Base-by-base conservation (phyloP, 2,329 filamentous ascomycete genomes). In the Fusarium sp. region DNA sequence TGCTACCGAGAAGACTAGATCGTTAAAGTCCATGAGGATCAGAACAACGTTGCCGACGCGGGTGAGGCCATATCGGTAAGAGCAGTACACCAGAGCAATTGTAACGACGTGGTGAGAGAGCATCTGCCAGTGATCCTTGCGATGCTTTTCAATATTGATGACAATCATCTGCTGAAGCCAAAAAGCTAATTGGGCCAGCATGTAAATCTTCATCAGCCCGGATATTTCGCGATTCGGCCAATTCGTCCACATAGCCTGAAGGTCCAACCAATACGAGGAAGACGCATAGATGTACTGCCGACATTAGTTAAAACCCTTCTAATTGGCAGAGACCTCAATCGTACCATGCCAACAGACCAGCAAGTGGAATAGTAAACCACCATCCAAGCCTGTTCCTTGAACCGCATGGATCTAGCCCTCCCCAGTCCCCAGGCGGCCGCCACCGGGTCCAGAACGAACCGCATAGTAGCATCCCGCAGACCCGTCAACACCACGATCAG, bases 121-220 rank as follows among this genome's bases (percentile, higher is more conserved):
- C 96, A 98, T 98, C 82, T 98, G 95, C 85, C 91, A 93, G 82
- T 98, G 92, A 78, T 99, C 96, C 83, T 98, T 98, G 78, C 96
- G 90, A 70, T 93, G 91, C 83, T 97, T 94, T 83, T 99, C 96
- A 60, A 98, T 95, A 82, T 98, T 93, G 81, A 98, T 93, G 61
- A 98, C 94, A 23, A 98, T 86, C 70, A 98, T 92, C 83, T 97
- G 95, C 83, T 98, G 96, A 43, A 98, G 82, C 93, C 94, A 98
- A 82, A 98, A 98, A 13, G 93, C 92, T 82, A 95, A 92, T 81
- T 98, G 95, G 9, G 92, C 91, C 25, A 99, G 87, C 79, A 97
- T 94, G 83, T 98, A 99, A 81, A 89, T 90, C 85, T 98, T 98
- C 84, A 93, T 90, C 7, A 94, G 81, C 10, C 92, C 90, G 9